These are phyloP conservation scores for Podospora comata DNA, from an alignment of 495 filamentous ascomycete genomes.

Conservation along the genomic window DNA sequence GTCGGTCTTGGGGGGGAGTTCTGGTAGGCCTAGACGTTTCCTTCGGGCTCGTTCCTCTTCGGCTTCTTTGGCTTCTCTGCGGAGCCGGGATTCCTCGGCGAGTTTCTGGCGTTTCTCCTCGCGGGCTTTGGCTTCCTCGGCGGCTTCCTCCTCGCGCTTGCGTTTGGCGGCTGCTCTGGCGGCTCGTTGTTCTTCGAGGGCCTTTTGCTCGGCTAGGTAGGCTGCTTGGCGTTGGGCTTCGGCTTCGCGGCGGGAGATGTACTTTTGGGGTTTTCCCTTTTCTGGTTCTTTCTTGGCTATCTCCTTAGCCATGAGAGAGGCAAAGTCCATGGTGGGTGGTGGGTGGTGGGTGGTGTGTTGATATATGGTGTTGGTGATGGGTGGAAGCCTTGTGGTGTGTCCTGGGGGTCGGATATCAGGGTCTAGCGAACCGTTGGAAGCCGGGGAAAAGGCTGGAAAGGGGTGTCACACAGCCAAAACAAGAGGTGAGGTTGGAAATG, in stretches of 20 bases:
- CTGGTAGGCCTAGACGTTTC: slow-evolving; percentile 63
- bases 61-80: slow-evolving; percentile 68
- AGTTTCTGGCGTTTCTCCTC: slow-evolving; percentile 77
- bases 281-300: slow-evolving; percentile 81
- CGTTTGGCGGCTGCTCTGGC: slow-evolving; percentile 70
- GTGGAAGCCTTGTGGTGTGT: not conserved
- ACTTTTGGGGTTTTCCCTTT: slow-evolving; percentile 56
- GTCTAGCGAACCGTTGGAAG: slow-evolving; percentile 3
- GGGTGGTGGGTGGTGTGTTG: not conserved
- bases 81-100: slow-evolving; percentile 70
- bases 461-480: not conserved
- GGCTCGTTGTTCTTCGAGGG: slow-evolving; percentile 63
- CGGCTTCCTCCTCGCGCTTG: slow-evolving; percentile 85
- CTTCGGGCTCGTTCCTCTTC: slow-evolving; percentile 49
- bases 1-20: slow-evolving; percentile 46
- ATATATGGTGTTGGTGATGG: not conserved
- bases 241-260: slow-evolving; percentile 77
- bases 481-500: not conserved
- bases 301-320: slow-evolving; percentile 81
- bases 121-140: slow-evolving; percentile 59
- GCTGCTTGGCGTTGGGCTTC: slow-evolving; percentile 78
- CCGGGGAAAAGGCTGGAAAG: slow-evolving; percentile 2
- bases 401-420: not conserved
- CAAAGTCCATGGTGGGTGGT: slow-evolving; percentile 79
- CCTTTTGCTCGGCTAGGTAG: slow-evolving; percentile 76